Evolutionary conservation across 192 early-diverging fungal species (phyloP).

Genomic region (Nowakowskiella sp.): DNA sequence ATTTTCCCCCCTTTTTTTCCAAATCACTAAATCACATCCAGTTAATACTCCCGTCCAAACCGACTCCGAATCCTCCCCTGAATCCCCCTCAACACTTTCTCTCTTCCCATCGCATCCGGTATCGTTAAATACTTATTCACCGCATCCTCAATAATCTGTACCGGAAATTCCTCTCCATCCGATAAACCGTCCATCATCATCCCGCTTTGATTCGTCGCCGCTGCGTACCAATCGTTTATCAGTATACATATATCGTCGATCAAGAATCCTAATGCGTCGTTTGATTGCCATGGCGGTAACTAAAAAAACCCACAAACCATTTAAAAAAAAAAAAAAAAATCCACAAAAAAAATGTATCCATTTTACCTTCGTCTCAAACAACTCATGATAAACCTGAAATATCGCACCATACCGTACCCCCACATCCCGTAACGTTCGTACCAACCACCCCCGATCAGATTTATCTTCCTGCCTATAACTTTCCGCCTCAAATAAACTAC

Average conservation of each 20-base stretch:
- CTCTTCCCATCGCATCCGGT: too few species aligned
- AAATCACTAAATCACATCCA: too few species aligned
- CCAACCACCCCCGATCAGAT: constrained; percentile 19
- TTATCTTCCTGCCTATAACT: not conserved
- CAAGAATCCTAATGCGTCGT: constrained; percentile 6
- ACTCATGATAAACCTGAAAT: constrained; percentile 17
- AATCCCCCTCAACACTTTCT: too few species aligned
- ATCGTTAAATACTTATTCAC: constrained; percentile 23
- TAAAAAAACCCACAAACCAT: too few species aligned
- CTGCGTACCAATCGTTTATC: constrained; percentile 22
- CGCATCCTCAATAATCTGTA: constrained; percentile 19
- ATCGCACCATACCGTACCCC: constrained; percentile 7
- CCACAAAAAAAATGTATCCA: not conserved
- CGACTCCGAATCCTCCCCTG: too few species aligned
- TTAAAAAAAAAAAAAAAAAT: not conserved
- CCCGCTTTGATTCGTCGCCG: constrained; percentile 4
- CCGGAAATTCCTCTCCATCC: constrained; percentile 16
- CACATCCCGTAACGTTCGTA: constrained; percentile 1
- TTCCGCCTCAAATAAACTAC: not conserved
- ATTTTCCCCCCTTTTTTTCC: too few species aligned
- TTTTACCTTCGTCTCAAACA: constrained; percentile 23
- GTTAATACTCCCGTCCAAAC: too few species aligned
- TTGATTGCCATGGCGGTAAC: constrained; percentile 24
- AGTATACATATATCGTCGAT: constrained; percentile 18
- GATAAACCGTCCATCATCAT: not conserved